phyloP scores from a whole-genome alignment of 345 rosid species.

The Bruguiera parviflora region DNA sequence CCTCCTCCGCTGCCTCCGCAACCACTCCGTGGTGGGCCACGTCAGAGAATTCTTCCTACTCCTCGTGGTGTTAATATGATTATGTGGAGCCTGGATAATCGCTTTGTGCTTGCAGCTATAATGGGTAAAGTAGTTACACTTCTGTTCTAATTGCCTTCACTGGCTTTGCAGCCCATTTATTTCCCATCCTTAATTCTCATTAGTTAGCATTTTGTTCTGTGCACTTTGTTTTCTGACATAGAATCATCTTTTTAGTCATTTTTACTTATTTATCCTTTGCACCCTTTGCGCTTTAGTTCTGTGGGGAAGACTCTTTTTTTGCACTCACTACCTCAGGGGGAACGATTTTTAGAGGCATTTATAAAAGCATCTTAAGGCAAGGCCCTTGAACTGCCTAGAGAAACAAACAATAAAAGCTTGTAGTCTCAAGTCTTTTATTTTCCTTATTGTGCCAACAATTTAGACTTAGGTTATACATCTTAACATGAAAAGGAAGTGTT shows the following conservation, averaged over 20 bases:
- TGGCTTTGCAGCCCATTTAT: too few relatives aligned
- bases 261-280: neutral
- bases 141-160: too few relatives aligned
- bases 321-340: too few relatives aligned
- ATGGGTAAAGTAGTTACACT: slow-evolving; percentile 57
- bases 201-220: too few relatives aligned
- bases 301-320: neutral
- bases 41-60: slow-evolving; percentile 94
- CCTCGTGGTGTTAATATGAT: slow-evolving; percentile 99
- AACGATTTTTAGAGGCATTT: neutral
- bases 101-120: slow-evolving; percentile 98
- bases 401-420: neutral
- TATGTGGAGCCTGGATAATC: slow-evolving; percentile 97
- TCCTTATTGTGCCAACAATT: neutral
- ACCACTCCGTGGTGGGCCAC: slow-evolving; percentile 94
- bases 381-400: neutral
- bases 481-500: neutral
- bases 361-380: neutral
- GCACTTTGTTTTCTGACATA: neutral
- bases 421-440: too few relatives aligned
- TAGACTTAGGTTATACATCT: neutral
- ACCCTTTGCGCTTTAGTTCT: slow-evolving; percentile 1
- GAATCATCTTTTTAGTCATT: neutral
- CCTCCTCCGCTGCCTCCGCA: slow-evolving; percentile 97
- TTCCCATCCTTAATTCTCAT: neutral